Conservation (phyloP, 331 rosid species). For the Saraca asoca region DNA sequence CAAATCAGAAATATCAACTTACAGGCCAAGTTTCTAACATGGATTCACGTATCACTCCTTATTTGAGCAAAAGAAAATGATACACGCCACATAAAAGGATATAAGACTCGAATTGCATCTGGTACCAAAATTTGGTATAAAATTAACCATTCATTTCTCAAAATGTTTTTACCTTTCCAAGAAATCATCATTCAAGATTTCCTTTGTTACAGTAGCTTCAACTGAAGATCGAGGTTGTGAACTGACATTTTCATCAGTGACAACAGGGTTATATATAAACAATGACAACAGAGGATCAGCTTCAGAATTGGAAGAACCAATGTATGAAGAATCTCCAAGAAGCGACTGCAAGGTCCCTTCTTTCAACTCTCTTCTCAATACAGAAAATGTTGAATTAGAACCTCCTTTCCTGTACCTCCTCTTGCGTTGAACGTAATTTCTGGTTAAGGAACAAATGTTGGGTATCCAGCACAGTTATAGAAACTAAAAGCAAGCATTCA, state of each 20-base stretch:
- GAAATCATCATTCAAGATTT: constrained; percentile 43
- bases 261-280: constrained; percentile 65
- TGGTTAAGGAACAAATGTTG: constrained; percentile 54
- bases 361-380: constrained; percentile 74
- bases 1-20: neutral
- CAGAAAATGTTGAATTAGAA: constrained; percentile 63
- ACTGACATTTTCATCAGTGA: constrained; percentile 45
- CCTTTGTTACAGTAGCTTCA: constrained; percentile 47
- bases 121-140: no score
- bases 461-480: constrained; percentile 9
- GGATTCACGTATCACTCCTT: neutral
- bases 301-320: constrained; percentile 57
- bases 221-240: constrained; percentile 40
- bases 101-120: no score
- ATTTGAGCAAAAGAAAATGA: neutral
- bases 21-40: neutral
- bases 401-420: constrained; percentile 70
- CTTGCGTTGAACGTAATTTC: constrained; percentile 77
- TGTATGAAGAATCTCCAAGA: constrained; percentile 70
- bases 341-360: constrained; percentile 81
- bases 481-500: constrained; percentile 23
- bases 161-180: constrained; percentile 52
- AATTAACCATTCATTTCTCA: constrained; percentile 2
- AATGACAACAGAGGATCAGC: constrained; percentile 84
- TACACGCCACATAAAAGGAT: no score